Base-by-base conservation (phyloP, 371 early-diverging fungal species). In the Mortierella sp. region DNA sequence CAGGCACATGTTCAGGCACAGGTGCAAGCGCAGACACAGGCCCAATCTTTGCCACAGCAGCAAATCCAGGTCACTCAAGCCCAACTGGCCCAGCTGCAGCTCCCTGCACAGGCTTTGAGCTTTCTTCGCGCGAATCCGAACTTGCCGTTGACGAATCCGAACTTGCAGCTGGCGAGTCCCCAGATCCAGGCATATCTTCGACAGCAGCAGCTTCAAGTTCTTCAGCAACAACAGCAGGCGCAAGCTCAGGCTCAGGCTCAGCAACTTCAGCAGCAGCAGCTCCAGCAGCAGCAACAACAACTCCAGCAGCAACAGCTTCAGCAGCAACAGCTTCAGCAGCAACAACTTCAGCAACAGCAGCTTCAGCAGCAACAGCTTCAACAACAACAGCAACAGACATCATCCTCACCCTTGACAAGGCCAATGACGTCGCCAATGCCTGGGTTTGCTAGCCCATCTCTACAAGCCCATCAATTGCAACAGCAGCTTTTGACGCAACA, bases 361-460 rank as follows among this genome's bases (percentile, higher is more conserved):
- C 68, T 60, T 11, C 74, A 70, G 25, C 70, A 66, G 12, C 79
- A 72, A 26, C 72, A 64, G 7, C 72, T 68, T 23, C 68, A 64
- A 26, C 68, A 63, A 19, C 68, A 62, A 12, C 73, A 74, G 29
- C 74, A 73, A 51, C 74, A 76, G 50, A 66, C 73, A 2, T 68
- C 79, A 4, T 77, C 79, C 0, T 77, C 79, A 15, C 79, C 79
- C 11, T 59, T 77, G n/a, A 72, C 64, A 6, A 18, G 72, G 16
- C 73, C 79, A 43, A 72, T 77, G 73, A 68, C 73, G 9, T 77
- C 79, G 3, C 79, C 79, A 4, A 64, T 77, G 79, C 55, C 79
- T 7, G 79, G 79, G 1, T 77, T 77, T 43, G 73, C 79, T 37
- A 77, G 79, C 29, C 79, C 79, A 0, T 57, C 65, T 4, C 50